Base-by-base conservation (phyloP, 441 rosid genomes). In the Gossypium davidsonii region DNA sequence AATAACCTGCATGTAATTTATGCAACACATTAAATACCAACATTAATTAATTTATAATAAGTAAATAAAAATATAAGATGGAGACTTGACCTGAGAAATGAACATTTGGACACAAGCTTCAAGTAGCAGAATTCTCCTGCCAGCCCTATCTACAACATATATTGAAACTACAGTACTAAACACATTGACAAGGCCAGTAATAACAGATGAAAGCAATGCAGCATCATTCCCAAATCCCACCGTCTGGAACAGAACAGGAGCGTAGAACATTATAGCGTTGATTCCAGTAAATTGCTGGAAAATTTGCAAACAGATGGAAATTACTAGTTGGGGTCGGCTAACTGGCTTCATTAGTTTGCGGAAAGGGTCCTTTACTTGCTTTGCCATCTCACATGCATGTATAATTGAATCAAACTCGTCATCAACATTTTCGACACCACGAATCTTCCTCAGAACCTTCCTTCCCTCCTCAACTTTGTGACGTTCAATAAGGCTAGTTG, bases 401-500 rank as follows among this genome's bases (percentile, higher is more conserved):
- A 84, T 72, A 5, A 89, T 71, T 1, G 81, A 83, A 3, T 85
- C 76, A 56, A 74, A 86, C 75, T 90, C 90, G 2, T 73, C 78
- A 3, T 83, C 86, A 2, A 90, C 79, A 25, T 88, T 61, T 63
- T 86, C 80, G 0, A 79, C 79, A 6, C 89, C 93, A 2, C 96
- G 83, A 68, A 88, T 85, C 84, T 77, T 87, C 73, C 74, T 73
- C 11, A 90, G 85, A 6, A 79, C 82, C 6, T 67, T 66, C 67
- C 71, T 82, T 17, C 90, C 90, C 53, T 82, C 78, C 34, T 83
- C 87, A 2, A 39, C 0, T 46, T 79, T 82, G 20, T 76, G 31
- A 2, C 85, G 77, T 73, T 88, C 93, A 1, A 90, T 77, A 34
- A 90, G 88, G 81, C 96, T 88, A 0, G 89, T 81, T 0, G 93